Conservation (phyloP, 2,329 filamentous ascomycete species). For the Exutisphaerella laricina region DNA sequence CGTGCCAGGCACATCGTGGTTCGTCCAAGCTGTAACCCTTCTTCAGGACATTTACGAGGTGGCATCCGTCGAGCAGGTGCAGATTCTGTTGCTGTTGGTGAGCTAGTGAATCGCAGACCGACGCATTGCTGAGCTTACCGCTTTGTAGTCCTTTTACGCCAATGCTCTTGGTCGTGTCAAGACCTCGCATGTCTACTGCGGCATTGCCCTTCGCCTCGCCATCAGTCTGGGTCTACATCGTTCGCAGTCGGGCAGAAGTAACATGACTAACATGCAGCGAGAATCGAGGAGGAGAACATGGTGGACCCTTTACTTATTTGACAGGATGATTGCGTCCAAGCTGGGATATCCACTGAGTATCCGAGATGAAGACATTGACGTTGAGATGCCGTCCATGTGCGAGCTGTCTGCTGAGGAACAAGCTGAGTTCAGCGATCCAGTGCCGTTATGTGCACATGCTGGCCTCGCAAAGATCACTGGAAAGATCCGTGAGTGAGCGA, state of each 20-base stretch:
- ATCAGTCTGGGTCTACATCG: slow-evolving; percentile 43
- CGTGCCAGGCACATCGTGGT: slow-evolving; percentile 44
- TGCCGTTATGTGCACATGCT: slow-evolving; percentile 38
- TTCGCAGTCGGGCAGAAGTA: slow-evolving; percentile 31
- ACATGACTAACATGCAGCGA: slow-evolving; percentile 32
- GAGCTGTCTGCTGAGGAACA: slow-evolving; percentile 25
- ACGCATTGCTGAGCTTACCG: slow-evolving; percentile 3
- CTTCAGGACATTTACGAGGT: slow-evolving; percentile 41
- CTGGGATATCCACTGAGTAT: slow-evolving; percentile 33
- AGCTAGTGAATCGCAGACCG: slow-evolving; percentile 10
- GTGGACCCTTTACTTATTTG: slow-evolving; percentile 35
- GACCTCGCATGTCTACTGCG: slow-evolving; percentile 41
- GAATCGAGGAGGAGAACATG: slow-evolving; percentile 32
- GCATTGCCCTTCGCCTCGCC: slow-evolving; percentile 42
- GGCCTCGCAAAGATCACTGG: slow-evolving; percentile 36
- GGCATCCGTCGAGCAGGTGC: slow-evolving; percentile 43
- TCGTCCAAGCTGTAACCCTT: slow-evolving; percentile 38
- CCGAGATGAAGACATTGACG: slow-evolving; percentile 36
- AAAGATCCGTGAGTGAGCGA: slow-evolving; percentile 26
- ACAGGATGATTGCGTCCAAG: slow-evolving; percentile 32
- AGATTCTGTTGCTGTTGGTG: slow-evolving; percentile 43
- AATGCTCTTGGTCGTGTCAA: slow-evolving; percentile 43
- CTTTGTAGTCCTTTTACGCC: slow-evolving; percentile 41
- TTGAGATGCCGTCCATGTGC: slow-evolving; percentile 40
- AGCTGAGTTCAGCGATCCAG: slow-evolving; percentile 34